phyloP scores from a whole-genome alignment of 2,329 filamentous ascomycete genomes.

The Pezizomycotina sp. region DNA sequence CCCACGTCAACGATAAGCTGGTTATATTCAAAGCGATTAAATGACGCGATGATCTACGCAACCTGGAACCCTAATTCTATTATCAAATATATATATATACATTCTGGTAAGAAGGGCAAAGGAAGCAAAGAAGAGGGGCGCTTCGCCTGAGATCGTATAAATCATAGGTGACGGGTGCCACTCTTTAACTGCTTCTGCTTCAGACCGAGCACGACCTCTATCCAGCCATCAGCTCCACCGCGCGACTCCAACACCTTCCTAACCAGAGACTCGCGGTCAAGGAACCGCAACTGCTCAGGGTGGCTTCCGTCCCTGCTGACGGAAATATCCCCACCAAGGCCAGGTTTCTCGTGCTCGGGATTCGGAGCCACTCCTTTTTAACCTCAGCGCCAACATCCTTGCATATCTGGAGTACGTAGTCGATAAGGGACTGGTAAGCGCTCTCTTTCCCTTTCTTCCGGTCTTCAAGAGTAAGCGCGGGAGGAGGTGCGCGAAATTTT shows the following conservation, averaged over 20 bases:
- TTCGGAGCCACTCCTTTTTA: slow-evolving; percentile 73
- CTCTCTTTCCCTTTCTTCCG: slow-evolving; percentile 14
- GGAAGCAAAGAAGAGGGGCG: no score
- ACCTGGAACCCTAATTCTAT: no score
- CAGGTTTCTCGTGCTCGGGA: slow-evolving; percentile 80
- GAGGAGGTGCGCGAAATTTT: slow-evolving; percentile 49
- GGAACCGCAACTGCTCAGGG: no score
- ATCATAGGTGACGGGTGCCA: no score
- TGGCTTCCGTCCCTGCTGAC: no score
- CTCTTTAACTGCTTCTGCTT: slow-evolving; percentile 5
- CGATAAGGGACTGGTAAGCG: slow-evolving; percentile 67
- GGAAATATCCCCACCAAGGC: slow-evolving; percentile 56
- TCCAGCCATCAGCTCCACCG: slow-evolving; percentile 15
- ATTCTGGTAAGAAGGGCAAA: no score
- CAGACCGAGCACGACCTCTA: slow-evolving; percentile 4
- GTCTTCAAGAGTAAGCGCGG: slow-evolving; percentile 26
- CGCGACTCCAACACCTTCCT: slow-evolving; percentile 10
- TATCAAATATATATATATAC: no score
- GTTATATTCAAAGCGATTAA: no score
- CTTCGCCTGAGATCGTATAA: no score
- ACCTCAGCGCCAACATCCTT: slow-evolving; percentile 55
- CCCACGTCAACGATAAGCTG: no score
- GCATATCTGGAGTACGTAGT: slow-evolving; percentile 56
- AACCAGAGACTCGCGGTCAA: slow-evolving; percentile 7
- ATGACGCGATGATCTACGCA: no score